Evolutionary conservation across 371 early-diverging fungal genomes (phyloP).

Genomic region (Fennellomyces sp.): DNA sequence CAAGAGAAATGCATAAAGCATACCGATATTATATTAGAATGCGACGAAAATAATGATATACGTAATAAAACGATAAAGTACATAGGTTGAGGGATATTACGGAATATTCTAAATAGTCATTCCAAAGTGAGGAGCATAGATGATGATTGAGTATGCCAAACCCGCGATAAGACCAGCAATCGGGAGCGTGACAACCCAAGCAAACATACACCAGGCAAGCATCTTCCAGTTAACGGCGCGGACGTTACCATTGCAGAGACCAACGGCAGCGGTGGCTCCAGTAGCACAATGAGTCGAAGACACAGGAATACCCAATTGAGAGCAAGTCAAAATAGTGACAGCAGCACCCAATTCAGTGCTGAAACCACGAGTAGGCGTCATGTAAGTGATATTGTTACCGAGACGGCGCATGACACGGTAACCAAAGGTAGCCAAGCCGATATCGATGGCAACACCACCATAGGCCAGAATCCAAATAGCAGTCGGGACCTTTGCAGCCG

Average conservation of each 20-base stretch:
- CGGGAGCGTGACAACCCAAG: slow-evolving; percentile 85
- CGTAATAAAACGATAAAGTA: too few species aligned
- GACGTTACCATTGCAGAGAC: slow-evolving; percentile 75
- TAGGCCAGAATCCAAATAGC: slow-evolving; percentile 82
- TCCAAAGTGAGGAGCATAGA: slow-evolving; percentile 53
- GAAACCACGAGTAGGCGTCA: slow-evolving; percentile 88
- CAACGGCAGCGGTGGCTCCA: slow-evolving; percentile 85
- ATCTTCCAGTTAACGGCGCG: slow-evolving; percentile 85
- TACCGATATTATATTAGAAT: too few species aligned
- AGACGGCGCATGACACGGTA: slow-evolving; percentile 76
- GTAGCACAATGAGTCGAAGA: slow-evolving; percentile 91
- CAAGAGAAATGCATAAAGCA: too few species aligned
- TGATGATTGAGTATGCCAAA: slow-evolving; percentile 63
- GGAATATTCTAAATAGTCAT: not conserved
- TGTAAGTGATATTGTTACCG: slow-evolving; percentile 86
- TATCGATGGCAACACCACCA: slow-evolving; percentile 80
- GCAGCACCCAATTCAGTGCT: slow-evolving; percentile 83
- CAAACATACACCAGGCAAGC: slow-evolving; percentile 68
- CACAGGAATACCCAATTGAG: slow-evolving; percentile 81
- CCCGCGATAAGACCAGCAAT: slow-evolving; percentile 74
- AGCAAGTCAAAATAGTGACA: slow-evolving; percentile 85
- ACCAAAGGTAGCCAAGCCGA: slow-evolving; percentile 76
- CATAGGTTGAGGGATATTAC: too few species aligned
- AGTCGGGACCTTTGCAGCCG: slow-evolving; percentile 62
- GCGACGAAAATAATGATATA: too few species aligned